These are phyloP conservation scores for Pichiaceae sp. DNA, from an alignment of 1,139 yeast species.

Conservation along the genomic window DNA sequence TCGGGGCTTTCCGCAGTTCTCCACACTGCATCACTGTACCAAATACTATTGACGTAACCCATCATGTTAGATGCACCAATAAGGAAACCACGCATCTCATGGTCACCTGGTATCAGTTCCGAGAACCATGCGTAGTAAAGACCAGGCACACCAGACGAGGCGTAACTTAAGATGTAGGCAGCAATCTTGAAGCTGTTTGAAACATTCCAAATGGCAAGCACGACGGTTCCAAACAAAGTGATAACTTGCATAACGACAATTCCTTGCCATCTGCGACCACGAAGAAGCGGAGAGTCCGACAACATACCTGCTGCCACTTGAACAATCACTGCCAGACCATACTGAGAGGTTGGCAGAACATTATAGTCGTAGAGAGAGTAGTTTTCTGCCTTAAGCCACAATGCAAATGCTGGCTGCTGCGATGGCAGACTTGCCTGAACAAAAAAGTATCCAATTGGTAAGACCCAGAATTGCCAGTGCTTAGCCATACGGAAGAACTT, in stretches of 20 bases:
- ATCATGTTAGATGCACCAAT: background rate
- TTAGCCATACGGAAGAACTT: constrained; percentile 6
- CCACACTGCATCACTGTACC: background rate
- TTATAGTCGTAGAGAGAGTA: constrained; percentile 12
- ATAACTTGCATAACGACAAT: constrained; percentile 5
- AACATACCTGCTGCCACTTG: constrained; percentile 11
- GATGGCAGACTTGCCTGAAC: constrained; percentile 2
- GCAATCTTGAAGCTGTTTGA: background rate
- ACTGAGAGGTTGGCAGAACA: constrained; percentile 11
- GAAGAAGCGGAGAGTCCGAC: constrained; percentile 12
- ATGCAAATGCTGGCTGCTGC: constrained; percentile 7
- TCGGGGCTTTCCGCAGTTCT: background rate
- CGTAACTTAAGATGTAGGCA: background rate
- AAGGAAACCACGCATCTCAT: background rate
- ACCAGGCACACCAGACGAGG: background rate
- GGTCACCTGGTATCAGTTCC: background rate
- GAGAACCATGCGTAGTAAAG: background rate
- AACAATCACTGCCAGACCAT: constrained; percentile 9
- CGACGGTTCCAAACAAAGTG: background rate
- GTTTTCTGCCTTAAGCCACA: constrained; percentile 12
- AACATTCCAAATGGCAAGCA: background rate
- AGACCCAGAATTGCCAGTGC: constrained; percentile 9
- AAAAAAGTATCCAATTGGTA: background rate
- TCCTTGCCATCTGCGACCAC: constrained; percentile 17
- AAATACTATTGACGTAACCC: background rate